phyloP scores from a whole-genome alignment of 1,284 basidiomycete species.

The Heterobasidion annosum region DNA sequence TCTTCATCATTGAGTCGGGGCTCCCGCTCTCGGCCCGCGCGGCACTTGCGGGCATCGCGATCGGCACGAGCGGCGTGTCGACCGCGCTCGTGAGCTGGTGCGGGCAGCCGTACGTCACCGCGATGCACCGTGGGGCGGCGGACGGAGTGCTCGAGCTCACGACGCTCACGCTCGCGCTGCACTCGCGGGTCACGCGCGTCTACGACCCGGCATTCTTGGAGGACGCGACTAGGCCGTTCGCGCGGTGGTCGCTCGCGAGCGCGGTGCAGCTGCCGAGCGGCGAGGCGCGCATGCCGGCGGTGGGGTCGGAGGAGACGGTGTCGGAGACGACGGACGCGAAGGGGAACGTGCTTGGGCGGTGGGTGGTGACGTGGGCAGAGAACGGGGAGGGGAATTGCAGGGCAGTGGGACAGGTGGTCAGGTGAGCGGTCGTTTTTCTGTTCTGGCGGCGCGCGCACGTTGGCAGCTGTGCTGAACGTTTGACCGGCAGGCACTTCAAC shows the following conservation, averaged over 20 bases:
- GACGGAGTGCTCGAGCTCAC: slow-evolving; percentile 50
- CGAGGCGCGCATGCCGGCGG: slow-evolving; percentile 26
- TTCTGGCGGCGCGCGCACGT: neutral
- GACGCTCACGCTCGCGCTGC: slow-evolving; percentile 57
- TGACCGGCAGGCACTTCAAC: slow-evolving; percentile 57
- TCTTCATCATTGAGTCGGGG: slow-evolving; percentile 73
- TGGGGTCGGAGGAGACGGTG: slow-evolving; percentile 62
- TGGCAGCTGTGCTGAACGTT: slow-evolving; percentile 7
- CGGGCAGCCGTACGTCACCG: slow-evolving; percentile 40
- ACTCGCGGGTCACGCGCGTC: slow-evolving; percentile 53
- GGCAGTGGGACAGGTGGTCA: slow-evolving; percentile 47
- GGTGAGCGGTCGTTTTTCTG: slow-evolving; percentile 32
- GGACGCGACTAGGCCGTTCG: slow-evolving; percentile 63
- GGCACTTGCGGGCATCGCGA: slow-evolving; percentile 59
- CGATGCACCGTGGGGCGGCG: slow-evolving; percentile 22
- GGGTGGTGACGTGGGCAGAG: slow-evolving; percentile 69
- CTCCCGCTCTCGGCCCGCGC: slow-evolving; percentile 65
- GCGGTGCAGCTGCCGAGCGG: slow-evolving; percentile 39
- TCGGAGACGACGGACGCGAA: slow-evolving; percentile 62
- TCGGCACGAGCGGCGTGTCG: slow-evolving; percentile 63
- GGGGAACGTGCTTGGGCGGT: slow-evolving; percentile 64
- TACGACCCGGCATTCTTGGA: slow-evolving; percentile 70
- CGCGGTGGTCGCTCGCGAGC: slow-evolving; percentile 72
- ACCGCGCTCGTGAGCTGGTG: slow-evolving; percentile 74
- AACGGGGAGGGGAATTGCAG: slow-evolving; percentile 52